Percentiles rank a stretch among this genome's conserved stretches.
Evolutionary conservation across 1,139 yeast species (phyloP).

Genomic region (Lodderomyces elongisporus): DNA sequence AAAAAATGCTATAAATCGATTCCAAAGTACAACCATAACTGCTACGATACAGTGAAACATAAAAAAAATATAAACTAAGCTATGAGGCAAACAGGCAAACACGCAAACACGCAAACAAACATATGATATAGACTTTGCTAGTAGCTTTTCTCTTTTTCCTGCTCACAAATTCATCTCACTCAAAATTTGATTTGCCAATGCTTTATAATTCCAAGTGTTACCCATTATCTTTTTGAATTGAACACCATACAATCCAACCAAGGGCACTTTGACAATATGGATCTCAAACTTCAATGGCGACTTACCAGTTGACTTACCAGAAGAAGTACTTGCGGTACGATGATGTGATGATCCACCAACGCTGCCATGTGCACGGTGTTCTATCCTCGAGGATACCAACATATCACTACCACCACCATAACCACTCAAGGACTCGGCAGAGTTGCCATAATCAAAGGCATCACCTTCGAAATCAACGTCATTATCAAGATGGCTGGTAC

Average conservation of each 20-base stretch:
- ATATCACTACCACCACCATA: slow-evolving; percentile 60
- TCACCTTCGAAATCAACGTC: slow-evolving; percentile 17
- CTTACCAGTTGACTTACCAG: slow-evolving; percentile 14
- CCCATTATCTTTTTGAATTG: slow-evolving; percentile 93
- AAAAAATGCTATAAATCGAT: too few relatives aligned
- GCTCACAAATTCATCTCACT: slow-evolving; percentile 62
- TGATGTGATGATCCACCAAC: slow-evolving; percentile 22
- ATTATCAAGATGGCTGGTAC: background rate
- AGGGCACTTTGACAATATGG: slow-evolving; percentile 87
- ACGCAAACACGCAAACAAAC: too few relatives aligned
- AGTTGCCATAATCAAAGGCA: slow-evolving; percentile 44
- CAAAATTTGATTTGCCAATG: slow-evolving; percentile 84
- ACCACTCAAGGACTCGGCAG: slow-evolving; percentile 58
- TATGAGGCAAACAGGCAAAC: too few relatives aligned
- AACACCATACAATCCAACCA: slow-evolving; percentile 87
- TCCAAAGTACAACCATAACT: too few relatives aligned
- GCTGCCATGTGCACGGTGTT: slow-evolving; percentile 36
- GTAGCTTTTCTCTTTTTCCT: slow-evolving; percentile 1
- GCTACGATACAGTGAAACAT: too few relatives aligned
- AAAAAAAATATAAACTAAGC: too few relatives aligned
- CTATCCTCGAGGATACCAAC: slow-evolving; percentile 57
- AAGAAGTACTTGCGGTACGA: slow-evolving; percentile 21
- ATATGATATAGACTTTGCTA: too few relatives aligned
- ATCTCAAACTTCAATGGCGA: slow-evolving; percentile 82
- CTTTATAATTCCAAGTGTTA: slow-evolving; percentile 93